Conservation (phyloP, 2,329 filamentous ascomycete species). For the Xylaria polymorpha region DNA sequence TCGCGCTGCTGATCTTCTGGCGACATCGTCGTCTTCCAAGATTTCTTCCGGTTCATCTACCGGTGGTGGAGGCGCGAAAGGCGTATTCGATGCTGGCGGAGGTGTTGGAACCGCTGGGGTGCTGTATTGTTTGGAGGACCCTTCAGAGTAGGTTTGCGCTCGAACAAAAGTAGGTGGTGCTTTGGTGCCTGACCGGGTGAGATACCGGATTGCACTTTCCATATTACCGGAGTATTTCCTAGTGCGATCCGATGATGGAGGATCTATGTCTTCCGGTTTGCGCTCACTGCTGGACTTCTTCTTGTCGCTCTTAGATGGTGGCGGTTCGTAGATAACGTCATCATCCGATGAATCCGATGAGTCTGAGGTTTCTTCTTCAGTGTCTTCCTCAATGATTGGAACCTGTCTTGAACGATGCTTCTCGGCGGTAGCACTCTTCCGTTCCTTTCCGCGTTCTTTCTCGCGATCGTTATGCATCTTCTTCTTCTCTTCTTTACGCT, state of each 20-base stretch:
- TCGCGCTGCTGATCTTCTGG: conserved; percentile 44
- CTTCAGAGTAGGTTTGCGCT: conserved; percentile 44
- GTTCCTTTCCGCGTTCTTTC: conserved; percentile 48
- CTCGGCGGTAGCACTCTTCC: conserved; percentile 47
- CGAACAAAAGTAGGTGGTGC: conserved; percentile 34
- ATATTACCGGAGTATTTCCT: conserved; percentile 46
- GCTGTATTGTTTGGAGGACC: conserved; percentile 32
- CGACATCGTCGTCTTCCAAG: conserved; percentile 45
- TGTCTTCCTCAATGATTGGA: conserved; percentile 41
- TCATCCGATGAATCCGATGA: conserved; percentile 35
- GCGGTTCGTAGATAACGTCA: conserved; percentile 40
- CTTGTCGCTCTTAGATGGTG: conserved; percentile 42
- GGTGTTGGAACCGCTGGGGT: conserved; percentile 50
- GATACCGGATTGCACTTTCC: conserved; percentile 47
- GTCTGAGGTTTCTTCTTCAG: conserved; percentile 27
- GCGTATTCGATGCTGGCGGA: conserved; percentile 43
- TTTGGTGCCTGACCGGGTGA: conserved; percentile 46
- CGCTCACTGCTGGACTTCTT: conserved; percentile 47
- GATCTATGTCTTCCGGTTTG: conserved; percentile 44
- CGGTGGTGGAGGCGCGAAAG: conserved; percentile 45
- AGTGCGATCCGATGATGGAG: conserved; percentile 22
- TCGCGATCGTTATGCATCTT: conserved; percentile 46
- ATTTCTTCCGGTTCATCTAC: conserved; percentile 36
- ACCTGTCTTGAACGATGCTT: conserved; percentile 46
- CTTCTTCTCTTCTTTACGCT: conserved; percentile 43